Conservation (phyloP, 331 rosid species). For the Telfairia occidentalis region DNA sequence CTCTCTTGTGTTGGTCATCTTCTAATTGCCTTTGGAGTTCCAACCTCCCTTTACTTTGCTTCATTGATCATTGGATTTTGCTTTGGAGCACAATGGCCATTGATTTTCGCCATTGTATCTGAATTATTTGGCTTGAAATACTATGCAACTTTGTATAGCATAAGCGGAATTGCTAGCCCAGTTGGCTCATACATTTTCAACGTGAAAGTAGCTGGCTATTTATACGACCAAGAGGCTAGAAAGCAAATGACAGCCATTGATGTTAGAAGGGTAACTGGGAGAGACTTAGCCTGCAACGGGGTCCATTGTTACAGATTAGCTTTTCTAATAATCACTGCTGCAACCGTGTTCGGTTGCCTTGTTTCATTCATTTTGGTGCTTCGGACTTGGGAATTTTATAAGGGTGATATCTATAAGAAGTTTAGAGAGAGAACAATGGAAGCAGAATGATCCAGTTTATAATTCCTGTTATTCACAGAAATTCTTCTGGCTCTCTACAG, state of each 20-base stretch:
- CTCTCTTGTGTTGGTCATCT: slow-evolving; percentile 54
- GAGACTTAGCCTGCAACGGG: slow-evolving; percentile 15
- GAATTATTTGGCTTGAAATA: slow-evolving; percentile 21
- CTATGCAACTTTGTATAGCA: slow-evolving; percentile 19
- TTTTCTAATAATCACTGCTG: slow-evolving; percentile 14
- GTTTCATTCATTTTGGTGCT: slow-evolving; percentile 19
- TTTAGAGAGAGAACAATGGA: slow-evolving; percentile 16
- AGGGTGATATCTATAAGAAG: slow-evolving; percentile 18
- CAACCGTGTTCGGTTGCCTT: slow-evolving; percentile 8
- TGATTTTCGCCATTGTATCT: slow-evolving; percentile 17
- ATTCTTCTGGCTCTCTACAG: not conserved
- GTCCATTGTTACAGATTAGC: slow-evolving; percentile 13
- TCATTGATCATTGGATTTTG: slow-evolving; percentile 17
- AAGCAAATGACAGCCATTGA: slow-evolving; percentile 11
- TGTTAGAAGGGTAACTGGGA: slow-evolving; percentile 8
- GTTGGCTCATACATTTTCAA: slow-evolving; percentile 19
- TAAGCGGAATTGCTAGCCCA: slow-evolving; percentile 20
- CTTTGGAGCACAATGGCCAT: slow-evolving; percentile 20
- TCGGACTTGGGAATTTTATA: slow-evolving; percentile 14
- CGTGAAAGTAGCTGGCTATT: slow-evolving; percentile 17
- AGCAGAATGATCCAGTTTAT: not conserved
- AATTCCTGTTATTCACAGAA: not conserved
- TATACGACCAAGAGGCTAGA: slow-evolving; percentile 18
- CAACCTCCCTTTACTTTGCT: slow-evolving; percentile 55
- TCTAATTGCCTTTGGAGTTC: slow-evolving; percentile 46